Evolutionary conservation across 768 basidiomycete species (phyloP).

Genomic region (Lactifluus pinguis): DNA sequence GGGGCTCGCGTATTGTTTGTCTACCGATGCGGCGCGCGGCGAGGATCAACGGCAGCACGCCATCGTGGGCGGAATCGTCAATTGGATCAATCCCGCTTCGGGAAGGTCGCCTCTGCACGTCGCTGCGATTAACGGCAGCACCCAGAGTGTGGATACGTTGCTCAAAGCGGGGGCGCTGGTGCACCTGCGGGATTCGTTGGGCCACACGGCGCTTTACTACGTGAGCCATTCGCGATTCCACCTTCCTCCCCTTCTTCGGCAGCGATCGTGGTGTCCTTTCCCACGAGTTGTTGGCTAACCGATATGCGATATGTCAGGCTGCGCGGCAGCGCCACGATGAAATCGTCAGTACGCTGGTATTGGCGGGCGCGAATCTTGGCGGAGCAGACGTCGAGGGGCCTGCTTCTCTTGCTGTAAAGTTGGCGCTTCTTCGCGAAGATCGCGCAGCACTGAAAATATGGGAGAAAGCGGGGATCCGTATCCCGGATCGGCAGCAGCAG

Average conservation of each 20-base stretch:
- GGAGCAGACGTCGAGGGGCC: constrained; percentile 55
- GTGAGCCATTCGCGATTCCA: constrained; percentile 31
- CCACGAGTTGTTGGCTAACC: not conserved
- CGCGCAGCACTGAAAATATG: constrained; percentile 40
- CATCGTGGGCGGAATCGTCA: constrained; percentile 62
- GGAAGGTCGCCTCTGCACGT: constrained; percentile 73
- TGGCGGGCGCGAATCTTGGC: constrained; percentile 67
- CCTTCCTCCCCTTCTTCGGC: not conserved
- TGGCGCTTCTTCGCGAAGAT: constrained; percentile 34
- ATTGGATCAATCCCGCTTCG: constrained; percentile 60
- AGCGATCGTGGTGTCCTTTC: too few species aligned
- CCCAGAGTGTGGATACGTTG: constrained; percentile 35
- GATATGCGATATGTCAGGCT: constrained; percentile 37
- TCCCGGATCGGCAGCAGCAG: constrained; percentile 5
- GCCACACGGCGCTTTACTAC: constrained; percentile 80
- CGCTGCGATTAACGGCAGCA: constrained; percentile 62
- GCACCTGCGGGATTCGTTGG: constrained; percentile 69
- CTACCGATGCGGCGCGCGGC: constrained; percentile 2
- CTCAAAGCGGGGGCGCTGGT: constrained; percentile 72
- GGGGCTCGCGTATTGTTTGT: constrained; percentile 52
- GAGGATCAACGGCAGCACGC: constrained; percentile 24
- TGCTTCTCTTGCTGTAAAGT: constrained; percentile 37
- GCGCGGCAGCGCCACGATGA: constrained; percentile 59
- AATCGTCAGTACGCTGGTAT: constrained; percentile 55
- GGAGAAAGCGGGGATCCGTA: constrained; percentile 41